phyloP scores from a whole-genome alignment of 495 filamentous ascomycete genomes.

The Xylaria castorea region DNA sequence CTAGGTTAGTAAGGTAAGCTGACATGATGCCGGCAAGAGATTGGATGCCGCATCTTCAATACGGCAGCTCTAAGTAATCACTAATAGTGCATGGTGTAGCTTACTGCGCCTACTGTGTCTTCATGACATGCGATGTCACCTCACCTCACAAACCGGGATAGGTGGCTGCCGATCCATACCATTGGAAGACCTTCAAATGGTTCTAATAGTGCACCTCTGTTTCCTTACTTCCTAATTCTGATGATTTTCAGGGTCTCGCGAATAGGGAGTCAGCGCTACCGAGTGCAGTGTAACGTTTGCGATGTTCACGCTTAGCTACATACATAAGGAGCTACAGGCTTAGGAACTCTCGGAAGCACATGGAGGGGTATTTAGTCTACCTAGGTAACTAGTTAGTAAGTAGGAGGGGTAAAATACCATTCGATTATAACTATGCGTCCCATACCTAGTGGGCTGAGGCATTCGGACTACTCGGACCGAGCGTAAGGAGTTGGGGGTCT shows the following conservation, averaged over 20 bases:
- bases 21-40: constrained; percentile 18
- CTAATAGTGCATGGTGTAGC: constrained; percentile 18
- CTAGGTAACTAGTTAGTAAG: neutral
- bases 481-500: neutral
- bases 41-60: constrained; percentile 8
- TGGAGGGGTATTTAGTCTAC: neutral
- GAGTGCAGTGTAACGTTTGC: neutral
- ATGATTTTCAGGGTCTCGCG: constrained; percentile 16
- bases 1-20: constrained; percentile 21
- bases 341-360: neutral
- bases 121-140: constrained; percentile 13
- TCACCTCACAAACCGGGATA: constrained; percentile 1
- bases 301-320: neutral
- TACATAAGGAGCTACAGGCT: neutral
- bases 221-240: neutral
- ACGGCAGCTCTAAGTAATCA: constrained; percentile 20
- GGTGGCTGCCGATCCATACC: constrained; percentile 4
- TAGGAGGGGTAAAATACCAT: constrained; percentile 20
- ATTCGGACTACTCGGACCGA: constrained; percentile 20
- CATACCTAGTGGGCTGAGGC: constrained; percentile 11
- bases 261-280: neutral
- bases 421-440: neutral
- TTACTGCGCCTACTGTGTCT: constrained; percentile 17
- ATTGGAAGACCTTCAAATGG: neutral
- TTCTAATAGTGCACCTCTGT: neutral